Evolutionary conservation across 2,329 filamentous ascomycete species (phyloP).

Genomic region (Colletotrichum sojae): DNA sequence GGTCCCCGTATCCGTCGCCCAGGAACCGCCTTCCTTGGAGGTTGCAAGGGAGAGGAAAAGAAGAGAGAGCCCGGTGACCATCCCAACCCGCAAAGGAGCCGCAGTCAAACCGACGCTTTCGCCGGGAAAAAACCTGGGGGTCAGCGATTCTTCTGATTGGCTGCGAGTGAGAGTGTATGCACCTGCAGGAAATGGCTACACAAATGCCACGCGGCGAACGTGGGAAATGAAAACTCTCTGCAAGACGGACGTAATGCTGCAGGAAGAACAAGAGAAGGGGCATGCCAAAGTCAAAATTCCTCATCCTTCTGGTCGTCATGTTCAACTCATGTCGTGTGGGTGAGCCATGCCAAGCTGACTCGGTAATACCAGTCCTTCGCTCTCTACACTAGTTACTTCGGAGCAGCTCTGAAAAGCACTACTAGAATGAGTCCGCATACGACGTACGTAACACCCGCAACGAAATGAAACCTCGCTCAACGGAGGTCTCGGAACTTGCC

Average conservation of each 20-base stretch:
- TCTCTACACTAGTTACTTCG: slow-evolving; percentile 12
- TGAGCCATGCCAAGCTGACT: not conserved
- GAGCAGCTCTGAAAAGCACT: slow-evolving; percentile 6
- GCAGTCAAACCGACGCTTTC: slow-evolving; percentile 34
- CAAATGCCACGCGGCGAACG: slow-evolving; percentile 18
- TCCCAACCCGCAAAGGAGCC: slow-evolving; percentile 30
- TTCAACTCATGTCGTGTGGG: slow-evolving; percentile 3
- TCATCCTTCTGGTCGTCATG: not conserved
- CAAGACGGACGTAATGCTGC: slow-evolving; percentile 11
- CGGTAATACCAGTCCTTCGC: not conserved
- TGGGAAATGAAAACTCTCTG: not conserved
- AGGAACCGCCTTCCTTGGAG: slow-evolving; percentile 17
- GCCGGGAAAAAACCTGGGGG: slow-evolving; percentile 18
- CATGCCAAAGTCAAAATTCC: slow-evolving; percentile 4
- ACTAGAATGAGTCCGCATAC: too few relatives aligned
- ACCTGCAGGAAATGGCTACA: not conserved
- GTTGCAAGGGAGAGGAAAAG: not conserved
- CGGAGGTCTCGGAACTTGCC: slow-evolving; percentile 26
- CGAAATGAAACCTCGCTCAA: not conserved
- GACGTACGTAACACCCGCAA: too few relatives aligned
- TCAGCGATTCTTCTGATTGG: too few relatives aligned
- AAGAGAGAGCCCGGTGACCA: not conserved
- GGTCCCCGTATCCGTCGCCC: slow-evolving; percentile 13
- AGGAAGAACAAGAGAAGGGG: not conserved
- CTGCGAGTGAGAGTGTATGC: not conserved